Base-by-base conservation (phyloP, 352 stramenopile species). In the Phytopythium chamaehyphon region DNA sequence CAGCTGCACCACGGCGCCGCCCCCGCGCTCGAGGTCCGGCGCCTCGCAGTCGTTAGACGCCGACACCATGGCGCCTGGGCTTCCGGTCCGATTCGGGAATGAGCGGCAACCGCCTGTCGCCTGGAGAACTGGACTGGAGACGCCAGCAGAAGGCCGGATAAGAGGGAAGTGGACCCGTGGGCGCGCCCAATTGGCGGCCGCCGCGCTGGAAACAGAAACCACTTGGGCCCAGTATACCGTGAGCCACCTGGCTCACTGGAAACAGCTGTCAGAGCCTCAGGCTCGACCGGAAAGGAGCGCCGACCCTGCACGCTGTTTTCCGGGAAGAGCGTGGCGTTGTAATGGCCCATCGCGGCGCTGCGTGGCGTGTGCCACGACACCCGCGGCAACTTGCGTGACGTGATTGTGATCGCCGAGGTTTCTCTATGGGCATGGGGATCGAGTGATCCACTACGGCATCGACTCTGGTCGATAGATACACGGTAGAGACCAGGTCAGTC, bases 1-100 rank as follows among this genome's bases (percentile, higher is more conserved):
- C 19, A 96, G 83, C 48, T 85, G 59, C 39, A 81, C 70, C 33
- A 77, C 64, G 26, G 38, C 50, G 33, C 47, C 39, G 40, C 50
- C 39, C 18, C 50, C 50, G 40, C 40, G 24, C 39, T 49, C 50
- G 23, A 47, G 39, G 40, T 55, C 39, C n/a, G 39, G 21, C 61
- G 47, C 50, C 59, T 38, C 23, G 51, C 22, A 18, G 39, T 18
- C 38, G 46, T 24, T 19, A 22, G 33, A 14, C 18, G 44, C 24
- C 26, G 22, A 44, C 35, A 38, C 57, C 36, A 61, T 51, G 40
- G 40, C 39, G 26, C 11, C 47, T 18, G 31, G 15, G 6, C 15
- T 15, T 18, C 47, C 39, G 46, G 22, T 31, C 9, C 9, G 42
- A 11, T 53, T 33, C 47, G 35, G 47, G 31, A 53, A 53, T 53